Evolutionary conservation across 2,329 filamentous ascomycete species (phyloP), one percentile per base, ranked within the genome.

Genomic region (Colletotrichum australisinense): DNA sequence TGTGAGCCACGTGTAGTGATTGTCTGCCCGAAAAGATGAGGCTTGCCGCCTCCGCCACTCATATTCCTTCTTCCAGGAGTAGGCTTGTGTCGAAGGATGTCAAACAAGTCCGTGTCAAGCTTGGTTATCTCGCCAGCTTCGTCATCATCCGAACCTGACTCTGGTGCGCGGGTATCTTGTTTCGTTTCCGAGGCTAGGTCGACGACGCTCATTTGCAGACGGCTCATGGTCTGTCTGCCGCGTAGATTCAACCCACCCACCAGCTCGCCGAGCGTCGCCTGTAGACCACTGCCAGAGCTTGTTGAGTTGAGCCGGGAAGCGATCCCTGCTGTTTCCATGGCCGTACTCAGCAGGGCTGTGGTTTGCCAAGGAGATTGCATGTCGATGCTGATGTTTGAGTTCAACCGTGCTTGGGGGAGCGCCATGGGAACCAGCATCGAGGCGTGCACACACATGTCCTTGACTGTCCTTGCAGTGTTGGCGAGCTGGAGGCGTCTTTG

Each of bases 371-470:
- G 84, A 0, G 94, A 97, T 8, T 84, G 82, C 11, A 82, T 76
- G 77, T 95, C 89, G 16, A 97, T 76, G 3, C 82, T 82, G 5
- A 95, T 80, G 75, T 90, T 91, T 3, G 81, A 76, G 1, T 93
- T 91, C 30, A 93, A 76, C 46, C 81, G 83, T 19, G 81, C 78
- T 16, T 93, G 90, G 1, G 91, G 89, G 28, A 94, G 83, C 2
- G 91, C 86, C 24, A 98, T 85, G 4, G 96, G 96, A 26, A 97
- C 87, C 76, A 97, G 90, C 38, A 97, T 88, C 7, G 94, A 95
- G 1, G 93, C 92, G 72, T 94, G 90, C 19, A 90, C 86, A 69
- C 92, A 90, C 22, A 95, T 88, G 62, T 92, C 88, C 32, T 89
- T 88, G 16, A 98, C 82, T 5, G 93, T 92, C 76, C 91, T 91